A percentile compares a stretch with the other conserved stretches of the same genome.
phyloP scores from a whole-genome alignment of 2,329 filamentous ascomycete species.

The Aurifilum marmelostoma region DNA sequence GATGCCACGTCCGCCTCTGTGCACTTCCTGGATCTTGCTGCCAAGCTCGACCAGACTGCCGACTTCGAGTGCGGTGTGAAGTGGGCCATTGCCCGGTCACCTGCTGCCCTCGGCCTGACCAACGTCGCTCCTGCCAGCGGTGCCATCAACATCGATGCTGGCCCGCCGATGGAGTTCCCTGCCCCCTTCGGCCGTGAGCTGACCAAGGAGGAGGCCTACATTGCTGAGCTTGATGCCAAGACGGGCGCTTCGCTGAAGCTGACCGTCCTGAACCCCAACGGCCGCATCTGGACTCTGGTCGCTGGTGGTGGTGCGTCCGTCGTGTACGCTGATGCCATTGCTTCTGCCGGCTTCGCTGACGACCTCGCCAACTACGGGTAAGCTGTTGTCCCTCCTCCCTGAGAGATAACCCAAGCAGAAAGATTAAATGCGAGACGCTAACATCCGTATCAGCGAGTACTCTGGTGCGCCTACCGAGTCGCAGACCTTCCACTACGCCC shows the following conservation, averaged over 20 bases:
- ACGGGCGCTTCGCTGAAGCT: constrained; percentile 98
- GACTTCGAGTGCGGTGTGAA: constrained; percentile 99
- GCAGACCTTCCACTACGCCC: constrained; percentile 98
- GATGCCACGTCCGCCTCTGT: constrained; percentile 91
- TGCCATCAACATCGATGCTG: constrained; percentile 92
- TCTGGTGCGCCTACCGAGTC: constrained; percentile 98
- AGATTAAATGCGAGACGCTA: constrained; percentile 7
- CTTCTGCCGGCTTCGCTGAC: constrained; percentile 89
- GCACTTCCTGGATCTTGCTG: constrained; percentile 96
- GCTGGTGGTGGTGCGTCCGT: constrained; percentile 99
- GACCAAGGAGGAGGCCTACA: constrained; percentile 98
- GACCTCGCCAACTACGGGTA: constrained; percentile 93
- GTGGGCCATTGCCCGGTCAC: constrained; percentile 95
- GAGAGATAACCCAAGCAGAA: not conserved
- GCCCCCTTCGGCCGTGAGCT: constrained; percentile 98
- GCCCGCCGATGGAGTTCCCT: constrained; percentile 98
- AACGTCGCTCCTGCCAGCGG: constrained; percentile 64
- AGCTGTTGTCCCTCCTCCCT: not conserved
- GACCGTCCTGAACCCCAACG: constrained; percentile 88
- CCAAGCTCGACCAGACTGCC: constrained; percentile 98
- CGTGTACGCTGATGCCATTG: constrained; percentile 98
- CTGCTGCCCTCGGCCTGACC: constrained; percentile 83
- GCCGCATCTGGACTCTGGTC: constrained; percentile 96
- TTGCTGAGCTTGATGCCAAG: constrained; percentile 98
- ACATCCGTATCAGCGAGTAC: constrained; percentile 70